Percentiles rank a stretch among this genome's conserved stretches.
Evolutionary conservation across 129 eudicot genomes (phyloP).

Genomic region (Lonicera japonica): DNA sequence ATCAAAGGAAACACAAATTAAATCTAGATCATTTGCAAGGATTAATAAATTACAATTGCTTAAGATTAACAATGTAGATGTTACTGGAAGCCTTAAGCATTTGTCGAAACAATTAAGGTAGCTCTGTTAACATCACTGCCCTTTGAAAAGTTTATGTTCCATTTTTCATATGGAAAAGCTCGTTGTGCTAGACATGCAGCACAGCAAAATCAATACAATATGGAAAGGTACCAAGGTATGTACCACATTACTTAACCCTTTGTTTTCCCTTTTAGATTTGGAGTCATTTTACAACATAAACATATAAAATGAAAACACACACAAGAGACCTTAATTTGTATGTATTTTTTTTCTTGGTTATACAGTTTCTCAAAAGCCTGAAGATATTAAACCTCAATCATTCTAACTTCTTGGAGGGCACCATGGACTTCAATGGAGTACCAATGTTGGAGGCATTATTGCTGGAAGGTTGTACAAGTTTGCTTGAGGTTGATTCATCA

Average conservation of each 20-base stretch:
- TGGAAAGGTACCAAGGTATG: constrained; percentile 19
- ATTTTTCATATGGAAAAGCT: too few relatives aligned
- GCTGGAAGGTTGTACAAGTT: constrained; percentile 20
- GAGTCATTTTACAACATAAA: neutral
- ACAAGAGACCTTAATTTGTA: constrained; percentile 3
- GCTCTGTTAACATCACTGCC: constrained; percentile 24
- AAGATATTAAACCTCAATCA: too few relatives aligned
- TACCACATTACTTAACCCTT: neutral
- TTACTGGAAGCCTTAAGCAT: constrained; percentile 8
- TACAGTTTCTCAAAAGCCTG: constrained; percentile 18
- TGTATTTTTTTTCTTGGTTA: neutral
- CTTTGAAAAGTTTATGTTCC: constrained; percentile 19
- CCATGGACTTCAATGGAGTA: too few relatives aligned
- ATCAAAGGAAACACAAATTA: neutral
- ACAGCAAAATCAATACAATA: constrained; percentile 10
- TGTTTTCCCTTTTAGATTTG: neutral
- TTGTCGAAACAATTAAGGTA: constrained; percentile 16
- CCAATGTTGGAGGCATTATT: constrained; percentile 18
- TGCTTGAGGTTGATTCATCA: constrained; percentile 24
- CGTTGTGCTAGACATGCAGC: constrained; percentile 27
- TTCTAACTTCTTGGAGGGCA: constrained; percentile 13
- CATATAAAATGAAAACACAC: too few relatives aligned
- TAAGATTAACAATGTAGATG: constrained; percentile 14
- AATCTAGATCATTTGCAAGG: constrained; percentile 15
- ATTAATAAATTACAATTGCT: too few relatives aligned